Conservation (phyloP, 345 rosid species). For the Excoecaria cochinchinensis region DNA sequence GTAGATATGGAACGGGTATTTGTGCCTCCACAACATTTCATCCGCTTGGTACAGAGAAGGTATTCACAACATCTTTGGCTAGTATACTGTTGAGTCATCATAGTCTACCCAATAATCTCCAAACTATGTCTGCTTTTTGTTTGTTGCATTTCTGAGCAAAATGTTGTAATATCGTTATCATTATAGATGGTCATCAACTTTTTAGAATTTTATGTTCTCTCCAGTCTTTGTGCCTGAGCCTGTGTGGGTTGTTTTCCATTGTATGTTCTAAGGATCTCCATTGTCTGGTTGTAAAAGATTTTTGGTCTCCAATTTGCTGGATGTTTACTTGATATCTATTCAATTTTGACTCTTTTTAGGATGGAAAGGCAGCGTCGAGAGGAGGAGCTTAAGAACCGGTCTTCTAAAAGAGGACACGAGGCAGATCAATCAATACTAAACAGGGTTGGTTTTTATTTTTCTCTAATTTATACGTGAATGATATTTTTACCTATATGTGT, state of each 20-base stretch:
- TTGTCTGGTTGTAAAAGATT: neutral
- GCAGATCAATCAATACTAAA: slow-evolving; percentile 18
- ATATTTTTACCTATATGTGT: neutral
- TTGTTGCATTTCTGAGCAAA: neutral
- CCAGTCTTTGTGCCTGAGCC: neutral
- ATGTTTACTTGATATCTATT: neutral
- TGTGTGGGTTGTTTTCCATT: neutral
- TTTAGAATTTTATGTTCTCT: neutral
- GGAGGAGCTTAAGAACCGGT: slow-evolving; percentile 21
- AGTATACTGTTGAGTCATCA: neutral
- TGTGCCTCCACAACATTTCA: slow-evolving; percentile 99
- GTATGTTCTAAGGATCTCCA: neutral
- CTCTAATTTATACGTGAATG: neutral
- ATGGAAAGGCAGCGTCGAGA: slow-evolving; percentile 34
- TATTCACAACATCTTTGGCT: slow-evolving; percentile 19
- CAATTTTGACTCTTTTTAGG: neutral
- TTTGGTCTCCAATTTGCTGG: neutral
- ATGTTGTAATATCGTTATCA: neutral
- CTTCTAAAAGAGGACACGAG: slow-evolving; percentile 21
- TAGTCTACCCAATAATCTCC: neutral
- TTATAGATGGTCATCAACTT: neutral
- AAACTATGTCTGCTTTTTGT: neutral
- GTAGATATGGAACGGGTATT: slow-evolving; percentile 99
- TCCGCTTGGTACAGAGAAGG: slow-evolving; percentile 96
- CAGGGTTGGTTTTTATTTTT: slow-evolving; percentile 14